Percentiles rank a stretch among this genome's conserved stretches.
These are phyloP conservation scores for Alectoria sarmentosa DNA, from an alignment of 495 filamentous ascomycete genomes.

Conservation along the genomic window DNA sequence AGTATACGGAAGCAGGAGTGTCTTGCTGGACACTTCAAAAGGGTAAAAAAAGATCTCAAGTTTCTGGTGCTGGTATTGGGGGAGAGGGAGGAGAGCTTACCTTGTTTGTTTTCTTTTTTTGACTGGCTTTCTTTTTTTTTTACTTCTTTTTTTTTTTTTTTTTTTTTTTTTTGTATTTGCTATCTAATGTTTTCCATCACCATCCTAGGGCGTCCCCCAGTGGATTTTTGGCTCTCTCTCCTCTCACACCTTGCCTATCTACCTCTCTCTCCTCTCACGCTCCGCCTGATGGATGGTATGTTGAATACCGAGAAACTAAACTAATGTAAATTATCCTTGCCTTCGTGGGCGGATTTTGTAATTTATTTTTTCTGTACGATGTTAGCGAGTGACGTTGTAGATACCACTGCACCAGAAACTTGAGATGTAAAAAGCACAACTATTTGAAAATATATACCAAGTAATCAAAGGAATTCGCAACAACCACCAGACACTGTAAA, in stretches of 20 bases:
- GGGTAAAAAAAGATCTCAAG: neutral
- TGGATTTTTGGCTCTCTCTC: neutral
- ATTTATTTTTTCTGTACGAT: neutral
- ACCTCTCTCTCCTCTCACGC: neutral
- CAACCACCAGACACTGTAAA: neutral
- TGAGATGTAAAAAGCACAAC: neutral
- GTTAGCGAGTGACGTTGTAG: neutral
- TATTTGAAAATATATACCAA: neutral
- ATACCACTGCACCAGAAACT: conserved; percentile 1
- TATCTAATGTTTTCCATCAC: neutral
- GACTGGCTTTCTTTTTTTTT: neutral
- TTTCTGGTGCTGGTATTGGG: neutral
- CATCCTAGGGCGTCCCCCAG: neutral
- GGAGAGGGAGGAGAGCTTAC: neutral
- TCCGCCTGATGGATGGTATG: neutral
- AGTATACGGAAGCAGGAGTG: no score
- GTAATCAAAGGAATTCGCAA: neutral
- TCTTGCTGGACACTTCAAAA: neutral
- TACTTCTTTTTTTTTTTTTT: neutral
- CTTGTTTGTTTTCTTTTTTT: neutral
- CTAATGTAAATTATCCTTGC: neutral
- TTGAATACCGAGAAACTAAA: neutral
- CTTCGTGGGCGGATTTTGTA: neutral
- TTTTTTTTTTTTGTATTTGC: neutral
- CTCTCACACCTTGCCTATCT: neutral